phyloP scores from a whole-genome alignment of 306 rosid genomes.

The Clitoria ternatea region DNA sequence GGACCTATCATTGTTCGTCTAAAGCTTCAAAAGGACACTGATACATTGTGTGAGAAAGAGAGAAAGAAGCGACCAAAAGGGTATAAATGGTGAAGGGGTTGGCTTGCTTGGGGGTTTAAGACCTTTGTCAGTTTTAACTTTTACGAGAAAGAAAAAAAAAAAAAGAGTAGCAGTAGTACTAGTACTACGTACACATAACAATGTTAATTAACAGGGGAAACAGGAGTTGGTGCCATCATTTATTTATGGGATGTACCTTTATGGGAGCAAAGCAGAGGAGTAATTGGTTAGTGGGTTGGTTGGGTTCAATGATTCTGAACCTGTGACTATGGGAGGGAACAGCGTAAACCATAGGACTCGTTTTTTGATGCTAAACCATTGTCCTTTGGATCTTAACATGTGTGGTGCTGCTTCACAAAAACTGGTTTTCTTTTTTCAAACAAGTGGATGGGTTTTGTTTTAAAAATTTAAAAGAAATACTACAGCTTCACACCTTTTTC shows the following conservation, averaged over 20 bases:
- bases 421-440: no score
- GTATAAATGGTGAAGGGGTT: conserved; percentile 18
- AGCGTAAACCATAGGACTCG: conserved; percentile 10
- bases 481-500: background rate
- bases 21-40: conserved; percentile 40
- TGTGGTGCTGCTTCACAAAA: background rate
- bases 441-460: background rate
- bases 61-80: conserved; percentile 23
- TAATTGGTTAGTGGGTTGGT: conserved; percentile 17
- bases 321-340: conserved; percentile 38
- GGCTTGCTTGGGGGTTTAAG: conserved; percentile 11
- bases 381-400: conserved; percentile 9
- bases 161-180: no score
- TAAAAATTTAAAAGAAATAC: background rate
- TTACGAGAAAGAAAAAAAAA: background rate
- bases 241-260: conserved; percentile 35
- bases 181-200: background rate
- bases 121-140: conserved; percentile 25
- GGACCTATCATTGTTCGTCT: conserved; percentile 69
- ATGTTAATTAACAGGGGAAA: conserved; percentile 7
- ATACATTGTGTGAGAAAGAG: conserved; percentile 9
- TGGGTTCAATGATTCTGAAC: conserved; percentile 32
- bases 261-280: conserved; percentile 20
- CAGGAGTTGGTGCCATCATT: conserved; percentile 17
- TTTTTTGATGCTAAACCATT: conserved; percentile 7